Conservation (phyloP, 192 early-diverging fungal genomes). For the Coemansia sp. region DNA sequence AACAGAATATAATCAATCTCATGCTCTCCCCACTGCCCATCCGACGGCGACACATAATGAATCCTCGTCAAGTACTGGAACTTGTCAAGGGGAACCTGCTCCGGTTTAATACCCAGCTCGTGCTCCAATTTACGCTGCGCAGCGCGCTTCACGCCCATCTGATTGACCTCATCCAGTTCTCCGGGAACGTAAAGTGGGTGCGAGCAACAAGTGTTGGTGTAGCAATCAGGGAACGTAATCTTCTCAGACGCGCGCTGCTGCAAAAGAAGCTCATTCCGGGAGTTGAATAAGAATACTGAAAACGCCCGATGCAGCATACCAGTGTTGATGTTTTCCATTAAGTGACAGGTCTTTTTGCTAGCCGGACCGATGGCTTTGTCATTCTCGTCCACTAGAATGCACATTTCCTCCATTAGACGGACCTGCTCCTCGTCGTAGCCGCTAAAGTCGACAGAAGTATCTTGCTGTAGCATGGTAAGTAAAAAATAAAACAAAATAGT, state of each 20-base stretch:
- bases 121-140: slow-evolving; percentile 95
- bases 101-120: slow-evolving; percentile 86
- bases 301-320: slow-evolving; percentile 96
- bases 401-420: slow-evolving; percentile 97
- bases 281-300: slow-evolving; percentile 94
- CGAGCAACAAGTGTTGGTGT: slow-evolving; percentile 98
- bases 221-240: slow-evolving; percentile 97
- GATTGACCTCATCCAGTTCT: slow-evolving; percentile 81
- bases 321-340: slow-evolving; percentile 92
- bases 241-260: slow-evolving; percentile 97
- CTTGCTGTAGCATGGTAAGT: slow-evolving; percentile 13
- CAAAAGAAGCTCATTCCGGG: slow-evolving; percentile 81
- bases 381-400: slow-evolving; percentile 89
- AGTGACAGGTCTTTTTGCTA: slow-evolving; percentile 94
- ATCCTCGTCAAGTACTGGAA: slow-evolving; percentile 93
- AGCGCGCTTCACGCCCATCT: slow-evolving; percentile 84
- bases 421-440: slow-evolving; percentile 83
- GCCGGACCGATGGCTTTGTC: slow-evolving; percentile 85
- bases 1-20: slow-evolving; percentile 98
- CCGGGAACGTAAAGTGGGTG: slow-evolving; percentile 84
- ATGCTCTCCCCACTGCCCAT: slow-evolving; percentile 99
- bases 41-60: slow-evolving; percentile 94
- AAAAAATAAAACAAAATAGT: not conserved
- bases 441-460: slow-evolving; percentile 55
- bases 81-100: slow-evolving; percentile 80